Percentiles rank a stretch among this genome's conserved stretches.
These are phyloP conservation scores for Polytrichum commune DNA, from an alignment of 225 moss, liverwort and hornwort species.

Conservation along the genomic window DNA sequence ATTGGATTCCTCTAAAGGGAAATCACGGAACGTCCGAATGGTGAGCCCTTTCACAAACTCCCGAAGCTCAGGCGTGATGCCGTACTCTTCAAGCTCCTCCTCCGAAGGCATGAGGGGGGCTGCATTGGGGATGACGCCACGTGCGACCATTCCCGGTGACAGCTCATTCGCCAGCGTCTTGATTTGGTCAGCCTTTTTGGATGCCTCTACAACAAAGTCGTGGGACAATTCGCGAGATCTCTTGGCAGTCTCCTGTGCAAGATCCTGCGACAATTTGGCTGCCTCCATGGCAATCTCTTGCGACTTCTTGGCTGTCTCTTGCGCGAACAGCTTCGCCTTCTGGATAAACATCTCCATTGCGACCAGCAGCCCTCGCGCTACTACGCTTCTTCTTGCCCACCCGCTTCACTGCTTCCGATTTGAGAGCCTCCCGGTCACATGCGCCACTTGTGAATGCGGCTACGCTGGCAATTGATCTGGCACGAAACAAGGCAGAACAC, in stretches of 20 bases:
- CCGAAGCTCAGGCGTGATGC: conserved; percentile 80
- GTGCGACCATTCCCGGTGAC: conserved; percentile 54
- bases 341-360: conserved; percentile 82
- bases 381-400: no score
- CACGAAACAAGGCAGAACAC: background rate
- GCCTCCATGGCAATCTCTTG: conserved; percentile 92
- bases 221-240: conserved; percentile 66
- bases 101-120: conserved; percentile 48
- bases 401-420: background rate
- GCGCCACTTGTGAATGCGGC: background rate
- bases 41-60: conserved; percentile 91
- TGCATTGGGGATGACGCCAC: conserved; percentile 31
- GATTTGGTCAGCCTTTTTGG: conserved; percentile 87
- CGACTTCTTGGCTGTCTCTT: conserved; percentile 92
- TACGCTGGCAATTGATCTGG: background rate
- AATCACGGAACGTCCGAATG: conserved; percentile 83
- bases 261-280: conserved; percentile 81
- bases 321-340: conserved; percentile 74
- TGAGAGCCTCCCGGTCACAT: background rate
- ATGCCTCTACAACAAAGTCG: conserved; percentile 73
- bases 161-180: conserved; percentile 84
- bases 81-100: conserved; percentile 84
- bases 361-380: background rate
- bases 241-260: conserved; percentile 86
- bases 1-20: conserved; percentile 69